Base-by-base conservation (phyloP, 805 yeast species). In the Hyphopichia homilentoma region DNA sequence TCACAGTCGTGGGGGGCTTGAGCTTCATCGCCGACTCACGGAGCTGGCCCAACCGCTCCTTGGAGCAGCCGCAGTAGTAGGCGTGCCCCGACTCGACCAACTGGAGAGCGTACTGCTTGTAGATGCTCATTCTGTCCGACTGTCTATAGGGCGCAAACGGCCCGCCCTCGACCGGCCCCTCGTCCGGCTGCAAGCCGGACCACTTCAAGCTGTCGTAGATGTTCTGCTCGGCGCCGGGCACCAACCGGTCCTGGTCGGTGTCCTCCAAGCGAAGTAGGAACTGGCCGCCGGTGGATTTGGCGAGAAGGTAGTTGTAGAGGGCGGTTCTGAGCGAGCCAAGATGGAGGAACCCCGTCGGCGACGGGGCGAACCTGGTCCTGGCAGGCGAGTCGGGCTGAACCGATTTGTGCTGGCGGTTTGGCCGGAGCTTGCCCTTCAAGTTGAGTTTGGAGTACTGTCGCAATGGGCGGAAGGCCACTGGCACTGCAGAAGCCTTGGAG, bases 311-410 rank as follows among this genome's bases (percentile, higher is more conserved):
- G 56, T 93, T 93, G 59, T 87, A 93, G 13, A 93, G 58, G 0
- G 97, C 97, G 0, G 99, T 93, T 54, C 99, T 65, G 28, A 93
- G 53, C 0, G 97, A 89, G 0, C 99, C 99, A 38, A 93, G 54
- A 54, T 93, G 99, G n/a, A 93, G 66, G 40, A 76, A 76, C 0
- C 99, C 99, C 0, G 99, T 93, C 1, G 99, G 99, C 2, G 97
- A 88, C 0, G 99, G 98, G 0, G 99, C 99, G 59, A 93, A 93
- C 42, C 99, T 63, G 1, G 97, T 85, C 43, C 96, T 59, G 0
- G 79, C 94, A 0, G 93, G 87, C 0, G 38, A 21, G 1, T 36
- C 43, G 1, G 79, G 77, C 27, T 69, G 73, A 7, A 65, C 43
- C 25, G 55, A 48, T 17, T 29, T 38, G 43, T 43, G 31, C 37